These are phyloP conservation scores for Jatropha multifida DNA, from an alignment of 441 rosid species.

Conservation along the genomic window DNA sequence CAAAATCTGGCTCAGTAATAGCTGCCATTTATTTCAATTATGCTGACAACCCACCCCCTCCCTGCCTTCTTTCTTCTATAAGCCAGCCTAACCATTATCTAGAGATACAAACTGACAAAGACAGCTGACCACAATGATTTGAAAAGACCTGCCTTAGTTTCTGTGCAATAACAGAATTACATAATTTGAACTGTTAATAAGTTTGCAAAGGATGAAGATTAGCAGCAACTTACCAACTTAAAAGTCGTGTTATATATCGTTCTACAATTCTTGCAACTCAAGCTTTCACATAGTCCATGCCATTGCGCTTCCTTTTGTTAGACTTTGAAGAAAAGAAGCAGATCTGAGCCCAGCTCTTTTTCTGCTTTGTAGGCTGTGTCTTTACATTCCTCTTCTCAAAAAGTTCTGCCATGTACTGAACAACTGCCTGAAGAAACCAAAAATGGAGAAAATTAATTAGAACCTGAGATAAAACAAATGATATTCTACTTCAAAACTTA, in stretches of 20 bases:
- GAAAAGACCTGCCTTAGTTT: neutral
- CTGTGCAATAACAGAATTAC: neutral
- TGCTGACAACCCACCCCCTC: neutral
- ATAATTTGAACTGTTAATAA: neutral
- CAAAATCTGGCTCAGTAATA: neutral
- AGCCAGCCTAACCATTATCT: slow-evolving; percentile 7
- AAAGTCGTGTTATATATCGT: slow-evolving; percentile 17
- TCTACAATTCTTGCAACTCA: slow-evolving; percentile 28
- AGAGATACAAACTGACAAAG: neutral
- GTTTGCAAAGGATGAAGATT: neutral
- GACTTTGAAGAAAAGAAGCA: slow-evolving; percentile 88
- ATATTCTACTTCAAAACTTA: slow-evolving; percentile 2
- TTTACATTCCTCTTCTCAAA: slow-evolving; percentile 57
- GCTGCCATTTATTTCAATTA: neutral
- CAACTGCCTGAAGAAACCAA: slow-evolving; percentile 55
- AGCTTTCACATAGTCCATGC: slow-evolving; percentile 58
- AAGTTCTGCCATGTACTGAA: slow-evolving; percentile 78
- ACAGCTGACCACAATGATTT: neutral
- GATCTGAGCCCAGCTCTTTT: slow-evolving; percentile 75
- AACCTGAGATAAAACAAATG: neutral
- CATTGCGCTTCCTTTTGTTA: slow-evolving; percentile 68
- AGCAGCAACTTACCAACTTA: slow-evolving; percentile 26
- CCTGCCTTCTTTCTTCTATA: neutral
- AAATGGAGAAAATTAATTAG: slow-evolving; percentile 8
- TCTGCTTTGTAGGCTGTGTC: slow-evolving; percentile 56